Evolutionary conservation across 768 basidiomycete species (phyloP), one percentile per base, ranked within the genome.

Genomic region (Rhodotorula kratochvilovae): DNA sequence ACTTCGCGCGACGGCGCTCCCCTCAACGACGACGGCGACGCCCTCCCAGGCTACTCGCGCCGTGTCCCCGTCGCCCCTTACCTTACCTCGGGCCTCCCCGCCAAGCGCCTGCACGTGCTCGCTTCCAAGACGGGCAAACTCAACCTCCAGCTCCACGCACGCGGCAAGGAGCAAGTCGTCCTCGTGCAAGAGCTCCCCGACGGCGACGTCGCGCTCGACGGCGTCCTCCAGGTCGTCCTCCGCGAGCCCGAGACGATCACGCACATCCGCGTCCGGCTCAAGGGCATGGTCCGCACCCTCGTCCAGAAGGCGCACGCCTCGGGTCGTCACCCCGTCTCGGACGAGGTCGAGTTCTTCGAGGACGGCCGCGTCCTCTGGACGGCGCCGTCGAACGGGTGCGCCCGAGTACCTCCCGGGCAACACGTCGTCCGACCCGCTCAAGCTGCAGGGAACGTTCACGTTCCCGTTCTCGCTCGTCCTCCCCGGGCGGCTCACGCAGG

Each of bases 211-310:
- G 33, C 50, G 3, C 36, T 74, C 19, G 23, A 39, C 0, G 73
- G 73, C 7, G 13, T 12, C n/a, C 45, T 75, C 10, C 50, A n/a
- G 16, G 15, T 75, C 2, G 2, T 21, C 8, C 50, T 75, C 19
- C 21, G 3, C 16, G 46, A 60, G 8, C 69, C 70, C 2, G 73
- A 75, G 56, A 1, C 63, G 17, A 61, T 75, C 46, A 61, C 63
- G 21, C 61, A 68, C 31, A 25, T 75, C 54, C 57, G 58, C 39
- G 50, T 71, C 23, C 39, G 73, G 17, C n/a, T 75, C 11, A 75
- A 75, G 53, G 73, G 73, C 10, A 50, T 75, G 7, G 61, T 75
- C 15, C 23, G 70, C 29, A 75, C 73, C 19, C 51, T 70, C 36
- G 70, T 71, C 25, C 60, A 67, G 55, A 66, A 66, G 53, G 70